Base-by-base conservation (phyloP, 139 green algal species). In the Astrephomene gubernaculifera region DNA sequence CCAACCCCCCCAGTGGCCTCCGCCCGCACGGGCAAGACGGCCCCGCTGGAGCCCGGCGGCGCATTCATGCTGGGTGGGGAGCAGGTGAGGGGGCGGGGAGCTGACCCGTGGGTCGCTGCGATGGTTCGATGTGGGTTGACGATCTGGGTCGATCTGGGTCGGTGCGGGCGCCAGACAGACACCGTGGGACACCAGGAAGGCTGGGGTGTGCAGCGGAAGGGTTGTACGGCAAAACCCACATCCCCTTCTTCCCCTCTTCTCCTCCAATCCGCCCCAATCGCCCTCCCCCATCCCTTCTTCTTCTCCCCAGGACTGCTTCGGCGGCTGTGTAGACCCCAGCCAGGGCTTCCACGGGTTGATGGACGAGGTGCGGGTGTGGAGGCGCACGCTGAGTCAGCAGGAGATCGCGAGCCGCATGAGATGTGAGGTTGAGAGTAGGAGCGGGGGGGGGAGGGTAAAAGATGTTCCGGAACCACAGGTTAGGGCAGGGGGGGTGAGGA, bases 51-150 rank as follows among this genome's bases (percentile, higher is more conserved):
- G 36, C 83, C 90, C 1, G 89, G 84, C 19, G 95, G 95, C 14
- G 92, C 95, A 0, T 90, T 98, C 33, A 96, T 98, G 92, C 87
- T 98, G 49, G 95, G 95, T 17, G 94, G 90, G 0, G 95, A 98
- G 88, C 95, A 97, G 91, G 87, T 93, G 72, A 10, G 85, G 25
- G 24, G 25, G 17, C 0, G 39, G 19, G 69, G n/a, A n/a, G n/a
- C n/a, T n/a, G n/a, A n/a, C n/a, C n/a, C n/a, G n/a, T n/a, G n/a
- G n/a, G n/a, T n/a, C n/a, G n/a, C n/a, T n/a, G n/a, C n/a, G n/a
- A n/a, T n/a, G n/a, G n/a, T n/a, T n/a, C n/a, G n/a, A n/a, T n/a
- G n/a, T n/a, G n/a, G n/a, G n/a, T n/a, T n/a, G n/a, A n/a, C n/a
- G n/a, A n/a, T n/a, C n/a, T n/a, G n/a, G n/a, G n/a, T n/a, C n/a